phyloP scores from a whole-genome alignment of 1,284 basidiomycete genomes.

The Ganoderma meredithae region DNA sequence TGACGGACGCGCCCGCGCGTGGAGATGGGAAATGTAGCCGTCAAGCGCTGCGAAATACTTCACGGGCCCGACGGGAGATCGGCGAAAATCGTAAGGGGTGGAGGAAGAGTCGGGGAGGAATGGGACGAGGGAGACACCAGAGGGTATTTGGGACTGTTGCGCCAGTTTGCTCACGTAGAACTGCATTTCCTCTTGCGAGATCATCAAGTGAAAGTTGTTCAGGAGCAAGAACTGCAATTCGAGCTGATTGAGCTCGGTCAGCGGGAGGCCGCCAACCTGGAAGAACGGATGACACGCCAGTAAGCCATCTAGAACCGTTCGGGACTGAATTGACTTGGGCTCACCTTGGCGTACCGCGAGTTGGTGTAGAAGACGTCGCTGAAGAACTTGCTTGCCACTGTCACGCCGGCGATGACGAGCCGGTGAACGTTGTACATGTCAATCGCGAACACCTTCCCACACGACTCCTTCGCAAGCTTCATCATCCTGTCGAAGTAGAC shows the following conservation, averaged over 20 bases:
- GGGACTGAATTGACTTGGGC: constrained; percentile 32
- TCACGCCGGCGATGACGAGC: constrained; percentile 96
- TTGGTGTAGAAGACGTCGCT: constrained; percentile 99
- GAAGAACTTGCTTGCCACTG: constrained; percentile 98
- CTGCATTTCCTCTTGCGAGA: constrained; percentile 93
- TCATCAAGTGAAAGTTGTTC: constrained; percentile 93
- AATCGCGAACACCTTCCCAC: constrained; percentile 86
- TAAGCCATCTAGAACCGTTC: neutral
- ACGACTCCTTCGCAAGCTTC: constrained; percentile 70
- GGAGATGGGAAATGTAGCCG: constrained; percentile 49
- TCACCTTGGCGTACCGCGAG: constrained; percentile 96
- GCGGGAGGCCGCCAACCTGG: constrained; percentile 93
- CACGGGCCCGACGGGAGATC: constrained; percentile 48
- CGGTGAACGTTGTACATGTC: constrained; percentile 97
- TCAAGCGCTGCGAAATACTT: constrained; percentile 64
- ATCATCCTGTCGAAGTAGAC: constrained; percentile 97
- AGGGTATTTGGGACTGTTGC: constrained; percentile 60
- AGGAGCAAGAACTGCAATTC: constrained; percentile 97
- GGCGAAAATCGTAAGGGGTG: constrained; percentile 32
- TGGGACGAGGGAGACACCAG: constrained; percentile 37
- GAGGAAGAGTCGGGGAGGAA: constrained; percentile 40
- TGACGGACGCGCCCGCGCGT: constrained; percentile 32
- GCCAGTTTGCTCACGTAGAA: constrained; percentile 91
- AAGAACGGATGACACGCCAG: constrained; percentile 9
- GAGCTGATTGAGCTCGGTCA: constrained; percentile 94